Evolutionary conservation across 305 asterid genomes (phyloP).

Genomic region (Plantago rigida): DNA sequence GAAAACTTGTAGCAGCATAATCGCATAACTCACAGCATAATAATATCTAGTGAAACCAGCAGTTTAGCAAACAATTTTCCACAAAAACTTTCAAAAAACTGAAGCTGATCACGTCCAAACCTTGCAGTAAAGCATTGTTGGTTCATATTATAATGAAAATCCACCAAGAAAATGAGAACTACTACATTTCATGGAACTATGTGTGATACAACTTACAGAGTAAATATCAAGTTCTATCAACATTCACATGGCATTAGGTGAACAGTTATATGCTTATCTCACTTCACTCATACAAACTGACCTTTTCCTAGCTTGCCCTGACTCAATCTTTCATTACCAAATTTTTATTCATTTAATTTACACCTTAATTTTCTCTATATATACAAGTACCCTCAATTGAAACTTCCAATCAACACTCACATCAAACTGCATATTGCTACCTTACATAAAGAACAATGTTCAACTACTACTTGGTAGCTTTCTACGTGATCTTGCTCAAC

Average conservation of each 20-base stretch:
- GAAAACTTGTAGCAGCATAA: too few species aligned
- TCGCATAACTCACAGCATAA: too few species aligned
- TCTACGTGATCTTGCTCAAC: slow-evolving; percentile 31
- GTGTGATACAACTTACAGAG: too few species aligned
- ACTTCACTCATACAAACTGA: slow-evolving; percentile 25
- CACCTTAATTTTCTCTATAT: slow-evolving; percentile 20
- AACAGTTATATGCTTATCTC: slow-evolving; percentile 26
- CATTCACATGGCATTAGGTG: slow-evolving; percentile 45
- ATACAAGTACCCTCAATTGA: slow-evolving; percentile 15
- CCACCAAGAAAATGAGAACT: too few species aligned
- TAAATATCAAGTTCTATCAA: too few species aligned
- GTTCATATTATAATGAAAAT: too few species aligned
- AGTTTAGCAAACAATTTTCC: too few species aligned
- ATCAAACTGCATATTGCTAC: neutral
- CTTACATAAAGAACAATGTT: slow-evolving; percentile 27
- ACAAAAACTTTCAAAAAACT: too few species aligned
- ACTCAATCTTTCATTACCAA: slow-evolving; percentile 30
- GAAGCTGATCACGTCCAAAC: too few species aligned
- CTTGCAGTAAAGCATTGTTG: too few species aligned
- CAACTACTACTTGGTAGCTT: slow-evolving; percentile 19
- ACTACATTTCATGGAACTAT: too few species aligned
- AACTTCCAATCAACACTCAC: slow-evolving; percentile 1
- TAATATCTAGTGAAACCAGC: too few species aligned
- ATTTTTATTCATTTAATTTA: neutral
- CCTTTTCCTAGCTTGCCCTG: slow-evolving; percentile 44